Conservation (phyloP, 805 yeast species). For the Novakomyces olei region DNA sequence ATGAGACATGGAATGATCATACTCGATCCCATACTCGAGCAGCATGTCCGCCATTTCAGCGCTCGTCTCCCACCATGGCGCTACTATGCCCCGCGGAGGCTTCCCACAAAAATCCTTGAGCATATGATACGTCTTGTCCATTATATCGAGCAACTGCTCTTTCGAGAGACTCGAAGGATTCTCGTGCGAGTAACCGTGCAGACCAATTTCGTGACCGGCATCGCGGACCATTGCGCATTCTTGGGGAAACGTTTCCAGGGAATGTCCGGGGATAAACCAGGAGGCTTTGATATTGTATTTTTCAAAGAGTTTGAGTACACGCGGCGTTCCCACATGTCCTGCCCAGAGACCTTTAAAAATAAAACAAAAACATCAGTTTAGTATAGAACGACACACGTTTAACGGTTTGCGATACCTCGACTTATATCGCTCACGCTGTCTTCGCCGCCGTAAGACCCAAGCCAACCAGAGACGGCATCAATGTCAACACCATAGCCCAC, state of each 20-base stretch:
- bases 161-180: conserved; percentile 18
- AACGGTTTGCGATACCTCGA: too few relatives aligned
- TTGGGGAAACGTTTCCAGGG: conserved; percentile 20
- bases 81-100: conserved; percentile 19
- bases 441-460: conserved; percentile 20
- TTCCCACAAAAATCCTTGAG: conserved; percentile 18
- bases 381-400: not conserved
- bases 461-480: conserved; percentile 21
- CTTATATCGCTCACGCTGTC: conserved; percentile 19
- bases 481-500: conserved; percentile 20
- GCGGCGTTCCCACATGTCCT: conserved; percentile 18
- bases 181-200: conserved; percentile 21
- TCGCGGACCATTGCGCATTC: conserved; percentile 18
- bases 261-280: conserved; percentile 21
- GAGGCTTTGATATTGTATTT: conserved; percentile 19
- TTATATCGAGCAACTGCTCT: conserved; percentile 18
- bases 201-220: conserved; percentile 18
- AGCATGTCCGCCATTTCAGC: conserved; percentile 17
- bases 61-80: conserved; percentile 22
- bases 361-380: not conserved
- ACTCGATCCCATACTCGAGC: conserved; percentile 18
- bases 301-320: conserved; percentile 17
- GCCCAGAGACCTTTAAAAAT: conserved; percentile 16
- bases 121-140: conserved; percentile 16
- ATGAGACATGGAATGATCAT: conserved; percentile 19